Conservation (phyloP, 2,329 filamentous ascomycete species). For the Colletotrichum melonis region DNA sequence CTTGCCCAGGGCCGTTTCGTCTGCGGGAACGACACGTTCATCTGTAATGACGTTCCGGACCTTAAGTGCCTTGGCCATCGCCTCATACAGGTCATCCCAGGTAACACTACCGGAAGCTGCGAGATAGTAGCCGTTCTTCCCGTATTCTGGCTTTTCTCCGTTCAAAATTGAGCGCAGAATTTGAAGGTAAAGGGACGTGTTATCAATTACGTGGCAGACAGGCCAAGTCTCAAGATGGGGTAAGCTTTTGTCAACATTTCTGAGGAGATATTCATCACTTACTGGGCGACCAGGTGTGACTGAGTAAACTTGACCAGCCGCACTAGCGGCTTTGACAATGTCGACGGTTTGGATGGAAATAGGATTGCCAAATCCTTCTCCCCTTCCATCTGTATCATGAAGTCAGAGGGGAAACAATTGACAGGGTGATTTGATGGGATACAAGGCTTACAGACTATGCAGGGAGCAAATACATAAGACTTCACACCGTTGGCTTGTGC, state of each 20-base stretch:
- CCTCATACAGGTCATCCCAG: constrained; percentile 62
- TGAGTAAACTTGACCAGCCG: not conserved
- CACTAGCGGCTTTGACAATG: not conserved
- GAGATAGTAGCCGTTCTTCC: constrained; percentile 61
- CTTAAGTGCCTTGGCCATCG: constrained; percentile 54
- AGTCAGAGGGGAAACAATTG: not conserved
- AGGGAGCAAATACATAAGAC: constrained; percentile 65
- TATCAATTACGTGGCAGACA: constrained; percentile 63
- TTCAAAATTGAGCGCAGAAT: constrained; percentile 57
- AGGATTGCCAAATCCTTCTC: not conserved
- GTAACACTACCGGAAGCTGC: constrained; percentile 59
- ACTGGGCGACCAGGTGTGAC: not conserved
- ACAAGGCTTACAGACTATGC: constrained; percentile 57
- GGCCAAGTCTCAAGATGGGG: constrained; percentile 56
- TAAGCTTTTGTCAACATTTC: not conserved
- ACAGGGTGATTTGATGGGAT: not conserved
- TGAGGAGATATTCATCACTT: not conserved
- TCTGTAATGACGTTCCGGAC: constrained; percentile 53
- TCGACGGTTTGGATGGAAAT: constrained; percentile 1
- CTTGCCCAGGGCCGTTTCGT: constrained; percentile 47
- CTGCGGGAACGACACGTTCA: constrained; percentile 47
- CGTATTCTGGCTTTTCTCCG: constrained; percentile 49
- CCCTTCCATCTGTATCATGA: not conserved
- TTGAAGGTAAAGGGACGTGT: constrained; percentile 55
- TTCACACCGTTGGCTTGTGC: constrained; percentile 54